phyloP scores from a whole-genome alignment of 2,329 filamentous ascomycete species.

The Aureobasidium lini region DNA sequence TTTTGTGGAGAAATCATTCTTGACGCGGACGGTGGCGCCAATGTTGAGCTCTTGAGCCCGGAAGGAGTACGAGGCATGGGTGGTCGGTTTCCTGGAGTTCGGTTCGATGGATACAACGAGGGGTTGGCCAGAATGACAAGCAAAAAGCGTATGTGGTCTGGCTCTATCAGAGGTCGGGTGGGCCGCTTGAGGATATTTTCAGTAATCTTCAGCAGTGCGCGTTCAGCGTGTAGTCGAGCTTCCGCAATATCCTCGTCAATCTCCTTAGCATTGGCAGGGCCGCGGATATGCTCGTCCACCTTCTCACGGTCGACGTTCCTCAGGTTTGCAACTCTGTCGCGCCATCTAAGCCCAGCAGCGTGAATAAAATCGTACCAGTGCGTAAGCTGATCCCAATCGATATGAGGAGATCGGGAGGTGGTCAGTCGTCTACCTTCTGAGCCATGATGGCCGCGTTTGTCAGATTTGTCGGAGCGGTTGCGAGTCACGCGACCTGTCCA shows the following conservation, averaged over 20 bases:
- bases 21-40: not conserved
- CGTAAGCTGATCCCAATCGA: conserved; percentile 65
- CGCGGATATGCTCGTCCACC: conserved; percentile 38
- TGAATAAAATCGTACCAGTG: conserved; percentile 69
- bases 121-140: conserved; percentile 75
- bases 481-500: conserved; percentile 56
- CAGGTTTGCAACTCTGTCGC: conserved; percentile 44
- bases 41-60: not conserved
- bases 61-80: conserved; percentile 3
- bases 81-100: not conserved
- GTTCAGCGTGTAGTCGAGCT: conserved; percentile 62
- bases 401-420: conserved; percentile 55
- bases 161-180: conserved; percentile 57
- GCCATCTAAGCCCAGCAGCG: conserved; percentile 62
- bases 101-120: conserved; percentile 50
- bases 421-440: conserved; percentile 33
- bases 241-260: conserved; percentile 49
- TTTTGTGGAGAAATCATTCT: conserved; percentile 14
- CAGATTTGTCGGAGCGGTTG: conserved; percentile 25
- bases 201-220: conserved; percentile 65
- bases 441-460: conserved; percentile 14
- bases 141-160: conserved; percentile 68
- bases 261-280: conserved; percentile 34
- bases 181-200: conserved; percentile 77
- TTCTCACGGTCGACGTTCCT: conserved; percentile 18